A percentile compares a stretch with the other conserved stretches of the same genome.
phyloP scores from a whole-genome alignment of 2,329 filamentous ascomycete species.

The Albifimbria verrucaria region DNA sequence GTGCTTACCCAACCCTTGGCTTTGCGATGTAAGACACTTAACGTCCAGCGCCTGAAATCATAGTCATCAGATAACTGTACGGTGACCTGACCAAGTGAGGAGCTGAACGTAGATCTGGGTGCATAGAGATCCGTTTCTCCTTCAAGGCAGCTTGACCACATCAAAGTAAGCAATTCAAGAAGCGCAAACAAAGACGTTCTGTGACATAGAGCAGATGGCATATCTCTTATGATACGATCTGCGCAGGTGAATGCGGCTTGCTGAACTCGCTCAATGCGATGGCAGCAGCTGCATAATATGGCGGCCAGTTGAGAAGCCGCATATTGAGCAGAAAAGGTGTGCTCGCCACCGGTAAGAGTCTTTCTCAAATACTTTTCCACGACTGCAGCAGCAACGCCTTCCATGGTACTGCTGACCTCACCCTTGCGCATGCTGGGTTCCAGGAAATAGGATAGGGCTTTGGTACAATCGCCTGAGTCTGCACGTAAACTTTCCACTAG shows the following conservation, averaged over 20 bases:
- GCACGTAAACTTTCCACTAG: conserved; percentile 87
- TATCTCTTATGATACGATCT: conserved; percentile 77
- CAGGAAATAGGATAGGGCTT: conserved; percentile 87
- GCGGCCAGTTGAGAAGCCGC: conserved; percentile 82
- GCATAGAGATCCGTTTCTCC: conserved; percentile 92
- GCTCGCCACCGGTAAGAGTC: conserved; percentile 66
- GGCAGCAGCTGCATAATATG: conserved; percentile 86
- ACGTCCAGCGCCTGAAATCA: conserved; percentile 71
- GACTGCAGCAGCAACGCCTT: conserved; percentile 62
- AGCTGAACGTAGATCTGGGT: conserved; percentile 78
- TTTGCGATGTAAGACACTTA: conserved; percentile 72
- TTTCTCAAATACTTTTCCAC: conserved; percentile 77
- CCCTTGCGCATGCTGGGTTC: conserved; percentile 75
- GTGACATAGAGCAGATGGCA: conserved; percentile 88
- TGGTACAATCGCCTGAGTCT: conserved; percentile 83
- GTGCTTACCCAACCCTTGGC: conserved; percentile 78
- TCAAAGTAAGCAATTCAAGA: conserved; percentile 84
- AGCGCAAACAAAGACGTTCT: conserved; percentile 88
- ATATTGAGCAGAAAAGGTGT: conserved; percentile 84
- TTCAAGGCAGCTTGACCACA: conserved; percentile 94
- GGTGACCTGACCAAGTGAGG: conserved; percentile 71
- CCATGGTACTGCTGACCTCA: conserved; percentile 63
- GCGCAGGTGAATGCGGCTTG: conserved; percentile 80
- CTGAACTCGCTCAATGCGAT: conserved; percentile 89
- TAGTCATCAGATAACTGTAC: conserved; percentile 95